Percentiles rank a stretch among this genome's conserved stretches.
These are phyloP conservation scores for Chaetomium olivaceum DNA, from an alignment of 2,329 filamentous ascomycete species.

Conservation along the genomic window DNA sequence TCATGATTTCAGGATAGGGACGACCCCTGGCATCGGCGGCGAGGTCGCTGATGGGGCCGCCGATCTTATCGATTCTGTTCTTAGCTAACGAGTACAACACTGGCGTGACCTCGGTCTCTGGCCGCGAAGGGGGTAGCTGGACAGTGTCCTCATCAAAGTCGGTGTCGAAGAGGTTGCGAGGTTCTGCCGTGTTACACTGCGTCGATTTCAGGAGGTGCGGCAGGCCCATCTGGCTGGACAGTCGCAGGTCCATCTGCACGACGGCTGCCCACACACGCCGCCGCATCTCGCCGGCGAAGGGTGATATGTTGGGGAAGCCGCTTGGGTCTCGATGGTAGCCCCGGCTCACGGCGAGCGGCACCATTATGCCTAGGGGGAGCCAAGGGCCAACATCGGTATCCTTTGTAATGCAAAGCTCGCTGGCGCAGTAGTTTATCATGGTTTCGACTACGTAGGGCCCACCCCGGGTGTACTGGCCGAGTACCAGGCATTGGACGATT, in stretches of 20 bases:
- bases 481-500: constrained; percentile 36
- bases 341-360: constrained; percentile 36
- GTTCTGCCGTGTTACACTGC: constrained; percentile 49
- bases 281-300: constrained; percentile 55
- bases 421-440: constrained; percentile 35
- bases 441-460: constrained; percentile 36
- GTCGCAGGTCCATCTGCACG: constrained; percentile 49
- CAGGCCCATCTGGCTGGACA: constrained; percentile 55
- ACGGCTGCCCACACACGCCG: constrained; percentile 49
- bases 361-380: constrained; percentile 34
- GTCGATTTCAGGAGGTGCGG: constrained; percentile 49
- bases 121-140: constrained; percentile 46
- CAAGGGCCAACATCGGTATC: constrained; percentile 35
- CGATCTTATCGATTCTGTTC: not conserved
- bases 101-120: constrained; percentile 47
- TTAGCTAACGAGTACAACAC: constrained; percentile 13
- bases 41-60: not conserved
- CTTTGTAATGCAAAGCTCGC: constrained; percentile 34
- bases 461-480: constrained; percentile 38
- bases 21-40: not conserved
- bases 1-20: not conserved
- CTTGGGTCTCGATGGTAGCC: constrained; percentile 53
- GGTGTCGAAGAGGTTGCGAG: constrained; percentile 50
- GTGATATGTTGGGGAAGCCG: constrained; percentile 44
- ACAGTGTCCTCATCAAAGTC: constrained; percentile 52